A percentile compares a stretch with the other conserved stretches of the same genome.
These are phyloP conservation scores for Colletotrichum somersetense DNA, from an alignment of 2,329 filamentous ascomycete genomes.

Conservation along the genomic window DNA sequence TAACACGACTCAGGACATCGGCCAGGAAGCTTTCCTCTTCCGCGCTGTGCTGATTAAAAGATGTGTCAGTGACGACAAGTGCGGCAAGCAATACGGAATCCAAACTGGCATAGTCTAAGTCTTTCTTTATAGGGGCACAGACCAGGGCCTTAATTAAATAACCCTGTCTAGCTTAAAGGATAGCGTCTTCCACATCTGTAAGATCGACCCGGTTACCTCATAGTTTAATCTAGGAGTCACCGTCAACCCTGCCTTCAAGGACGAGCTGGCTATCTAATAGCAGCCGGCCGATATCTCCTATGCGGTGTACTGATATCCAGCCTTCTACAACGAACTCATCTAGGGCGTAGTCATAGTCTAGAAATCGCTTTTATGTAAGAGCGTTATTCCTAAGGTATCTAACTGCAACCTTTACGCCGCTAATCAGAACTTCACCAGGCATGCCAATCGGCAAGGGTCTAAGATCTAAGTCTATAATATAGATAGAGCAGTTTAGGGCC, in stretches of 20 bases:
- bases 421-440: constrained; percentile 50
- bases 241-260: not conserved
- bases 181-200: not conserved
- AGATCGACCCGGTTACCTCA: not conserved
- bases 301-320: not conserved
- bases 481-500: constrained; percentile 52
- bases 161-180: not conserved
- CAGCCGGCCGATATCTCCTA: not conserved
- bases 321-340: not conserved
- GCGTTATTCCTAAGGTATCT: constrained; percentile 47
- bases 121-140: not conserved
- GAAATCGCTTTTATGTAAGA: not conserved
- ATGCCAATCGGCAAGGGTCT: constrained; percentile 55
- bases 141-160: not conserved
- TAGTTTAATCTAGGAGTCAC: not conserved
- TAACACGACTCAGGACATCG: not conserved
- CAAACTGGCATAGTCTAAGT: not conserved
- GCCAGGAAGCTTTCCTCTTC: not conserved
- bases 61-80: not conserved
- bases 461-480: constrained; percentile 55
- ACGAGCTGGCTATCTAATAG: not conserved
- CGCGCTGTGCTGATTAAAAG: not conserved
- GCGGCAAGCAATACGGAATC: not conserved
- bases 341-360: not conserved
- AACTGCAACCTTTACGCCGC: constrained; percentile 47